phyloP scores from a whole-genome alignment of 2,329 filamentous ascomycete genomes.

The Apiospora arundinis region DNA sequence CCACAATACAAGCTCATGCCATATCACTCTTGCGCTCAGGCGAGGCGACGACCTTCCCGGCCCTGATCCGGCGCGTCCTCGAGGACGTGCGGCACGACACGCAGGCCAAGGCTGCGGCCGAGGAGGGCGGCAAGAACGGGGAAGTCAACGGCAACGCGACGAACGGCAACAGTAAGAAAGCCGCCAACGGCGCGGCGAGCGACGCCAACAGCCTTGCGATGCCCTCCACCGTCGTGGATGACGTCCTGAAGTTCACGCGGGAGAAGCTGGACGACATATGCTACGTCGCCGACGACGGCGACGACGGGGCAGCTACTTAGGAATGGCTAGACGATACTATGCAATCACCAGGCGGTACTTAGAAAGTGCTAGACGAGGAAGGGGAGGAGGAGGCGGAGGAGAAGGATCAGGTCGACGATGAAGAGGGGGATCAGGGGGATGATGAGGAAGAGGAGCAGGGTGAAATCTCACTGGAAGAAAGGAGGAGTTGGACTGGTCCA shows the following conservation, averaged over 20 bases:
- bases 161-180: slow-evolving; percentile 36
- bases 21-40: slow-evolving; percentile 65
- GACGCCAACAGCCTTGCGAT: slow-evolving; percentile 56
- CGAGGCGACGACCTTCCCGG: slow-evolving; percentile 65
- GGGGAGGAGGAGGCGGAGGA: not conserved
- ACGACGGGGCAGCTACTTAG: not conserved
- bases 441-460: not conserved
- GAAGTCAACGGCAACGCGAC: slow-evolving; percentile 27
- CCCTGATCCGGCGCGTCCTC: slow-evolving; percentile 65
- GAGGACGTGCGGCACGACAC: slow-evolving; percentile 66
- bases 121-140: slow-evolving; percentile 23
- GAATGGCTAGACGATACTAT: too few species aligned
- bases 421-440: too few species aligned
- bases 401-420: not conserved
- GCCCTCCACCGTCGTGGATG: slow-evolving; percentile 64
- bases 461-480: too few species aligned
- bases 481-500: too few species aligned
- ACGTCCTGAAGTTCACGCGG: slow-evolving; percentile 65
- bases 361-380: not conserved
- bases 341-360: too few species aligned
- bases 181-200: slow-evolving; percentile 27
- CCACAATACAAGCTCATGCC: slow-evolving; percentile 64
- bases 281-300: slow-evolving; percentile 43
- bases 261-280: slow-evolving; percentile 62
- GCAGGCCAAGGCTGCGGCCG: slow-evolving; percentile 38